Evolutionary conservation across 2,329 filamentous ascomycete species (phyloP), one percentile per base, ranked within the genome.

Genomic region (Thelonectria discophora): DNA sequence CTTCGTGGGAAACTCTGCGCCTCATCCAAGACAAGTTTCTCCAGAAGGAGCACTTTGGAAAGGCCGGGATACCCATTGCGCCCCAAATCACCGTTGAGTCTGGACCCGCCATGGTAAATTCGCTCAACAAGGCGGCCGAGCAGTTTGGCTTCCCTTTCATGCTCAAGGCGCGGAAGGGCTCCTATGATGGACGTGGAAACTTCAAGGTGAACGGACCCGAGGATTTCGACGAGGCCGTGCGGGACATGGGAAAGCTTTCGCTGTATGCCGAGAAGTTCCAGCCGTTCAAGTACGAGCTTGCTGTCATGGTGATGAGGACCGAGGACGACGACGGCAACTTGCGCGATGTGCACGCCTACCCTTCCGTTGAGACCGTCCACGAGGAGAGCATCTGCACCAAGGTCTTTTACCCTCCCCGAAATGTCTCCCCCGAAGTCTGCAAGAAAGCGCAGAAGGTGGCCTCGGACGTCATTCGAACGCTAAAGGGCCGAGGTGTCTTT

Each of bases 361-460:
- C 95, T 0, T 90, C 90, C 0, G 94, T 97, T 2, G 95, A 99
- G 81, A 98, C 94, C 1, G 86, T 98, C 30, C 95, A 99, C 71
- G 92, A 97, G 77, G 92, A 98, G 77, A 95, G 89, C 73, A 93
- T 99, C 70, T 98, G 95, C 85, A 95, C 96, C 70, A 89, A 94
- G 66, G 92, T 94, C 2, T 97, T 94, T 74, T 89, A 90, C 54
- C 95, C 95, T 2, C 92, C 94, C 1, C 86, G 94, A 39, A 83
- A 86, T 7, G 88, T 96, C 3, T 81, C 88, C 1, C 78, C 82
- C 1, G 77, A 81, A 1, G 82, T 90, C 40, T 85, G 86, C 63
- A 77, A 86, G 66, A 80, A 86, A 70, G 94, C 94, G 0, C 89
- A 93, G 73, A 84, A 88, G 43, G 83, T 97, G 0, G 95, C 94